Evolutionary conservation across 495 filamentous ascomycete species (phyloP).

Genomic region (Trichoderma parareesei): DNA sequence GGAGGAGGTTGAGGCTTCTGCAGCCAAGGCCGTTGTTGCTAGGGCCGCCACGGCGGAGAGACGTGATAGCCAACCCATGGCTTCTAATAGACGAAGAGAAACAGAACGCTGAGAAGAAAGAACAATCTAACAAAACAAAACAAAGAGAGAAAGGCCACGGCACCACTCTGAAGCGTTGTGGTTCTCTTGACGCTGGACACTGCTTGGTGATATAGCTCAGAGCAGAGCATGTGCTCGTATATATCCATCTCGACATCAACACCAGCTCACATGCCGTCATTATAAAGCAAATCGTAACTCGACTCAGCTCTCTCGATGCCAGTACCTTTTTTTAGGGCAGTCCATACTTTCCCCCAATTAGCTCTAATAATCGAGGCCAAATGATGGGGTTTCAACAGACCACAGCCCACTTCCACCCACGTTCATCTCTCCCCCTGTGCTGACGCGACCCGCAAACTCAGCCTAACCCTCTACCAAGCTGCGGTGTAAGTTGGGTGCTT

Average conservation of each 20-base stretch:
- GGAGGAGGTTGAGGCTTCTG: background rate
- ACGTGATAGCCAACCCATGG: conserved; percentile 1
- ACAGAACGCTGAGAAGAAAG: background rate
- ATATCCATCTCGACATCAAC: background rate
- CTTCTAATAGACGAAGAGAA: background rate
- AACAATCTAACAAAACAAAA: background rate
- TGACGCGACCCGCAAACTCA: conserved; percentile 2
- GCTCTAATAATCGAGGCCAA: background rate
- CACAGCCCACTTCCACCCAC: too few species aligned
- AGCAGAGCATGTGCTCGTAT: too few species aligned
- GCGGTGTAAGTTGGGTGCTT: background rate
- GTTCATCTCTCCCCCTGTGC: background rate
- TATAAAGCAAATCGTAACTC: background rate
- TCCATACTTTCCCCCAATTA: background rate
- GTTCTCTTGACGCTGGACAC: background rate
- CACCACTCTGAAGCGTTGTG: background rate
- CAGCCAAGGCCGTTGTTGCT: background rate
- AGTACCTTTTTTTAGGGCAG: background rate
- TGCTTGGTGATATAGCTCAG: too few species aligned
- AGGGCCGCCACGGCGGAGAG: background rate
- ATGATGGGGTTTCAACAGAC: background rate
- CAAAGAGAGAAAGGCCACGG: background rate
- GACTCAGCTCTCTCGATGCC: background rate
- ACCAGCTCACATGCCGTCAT: too few species aligned
- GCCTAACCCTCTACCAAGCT: background rate